These are phyloP conservation scores for Ramalina peruviana DNA, from an alignment of 495 filamentous ascomycete genomes.

Conservation along the genomic window DNA sequence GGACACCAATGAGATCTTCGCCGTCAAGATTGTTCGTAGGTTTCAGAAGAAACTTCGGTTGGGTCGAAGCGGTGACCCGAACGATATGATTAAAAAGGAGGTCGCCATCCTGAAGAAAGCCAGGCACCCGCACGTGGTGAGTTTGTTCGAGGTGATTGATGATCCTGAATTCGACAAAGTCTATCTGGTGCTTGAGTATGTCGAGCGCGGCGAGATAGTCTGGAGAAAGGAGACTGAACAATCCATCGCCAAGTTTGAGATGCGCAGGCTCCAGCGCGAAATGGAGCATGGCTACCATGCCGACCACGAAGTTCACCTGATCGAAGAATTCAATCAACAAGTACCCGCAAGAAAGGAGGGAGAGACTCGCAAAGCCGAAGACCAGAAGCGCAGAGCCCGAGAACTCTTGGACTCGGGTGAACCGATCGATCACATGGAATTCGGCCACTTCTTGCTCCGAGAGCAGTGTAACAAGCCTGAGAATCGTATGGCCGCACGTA, in stretches of 20 bases:
- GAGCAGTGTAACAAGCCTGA: constrained; percentile 34
- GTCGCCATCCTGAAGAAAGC: constrained; percentile 98
- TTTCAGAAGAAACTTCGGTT: constrained; percentile 83
- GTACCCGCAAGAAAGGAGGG: constrained; percentile 8
- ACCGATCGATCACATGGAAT: constrained; percentile 61
- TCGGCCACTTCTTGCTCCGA: constrained; percentile 53
- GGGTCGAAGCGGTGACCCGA: constrained; percentile 59
- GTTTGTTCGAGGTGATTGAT: constrained; percentile 91
- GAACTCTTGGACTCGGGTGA: constrained; percentile 4
- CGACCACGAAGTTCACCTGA: constrained; percentile 7
- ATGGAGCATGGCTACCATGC: constrained; percentile 43
- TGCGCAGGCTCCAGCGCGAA: constrained; percentile 60
- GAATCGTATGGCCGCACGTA: constrained; percentile 20
- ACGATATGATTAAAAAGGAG: constrained; percentile 92
- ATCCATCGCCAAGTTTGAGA: constrained; percentile 70
- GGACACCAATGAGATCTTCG: constrained; percentile 65
- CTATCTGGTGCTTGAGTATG: constrained; percentile 91
- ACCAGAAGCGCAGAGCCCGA: constrained; percentile 5
- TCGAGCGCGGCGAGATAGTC: constrained; percentile 81
- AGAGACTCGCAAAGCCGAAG: constrained; percentile 12
- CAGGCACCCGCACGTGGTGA: constrained; percentile 87
- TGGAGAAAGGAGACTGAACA: constrained; percentile 78
- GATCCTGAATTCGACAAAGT: constrained; percentile 93
- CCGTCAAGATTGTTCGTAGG: constrained; percentile 97
- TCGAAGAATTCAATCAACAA: constrained; percentile 11